Conservation (phyloP, 352 stramenopile genomes). For the Hyaloperonospora arabidopsidis region DNA sequence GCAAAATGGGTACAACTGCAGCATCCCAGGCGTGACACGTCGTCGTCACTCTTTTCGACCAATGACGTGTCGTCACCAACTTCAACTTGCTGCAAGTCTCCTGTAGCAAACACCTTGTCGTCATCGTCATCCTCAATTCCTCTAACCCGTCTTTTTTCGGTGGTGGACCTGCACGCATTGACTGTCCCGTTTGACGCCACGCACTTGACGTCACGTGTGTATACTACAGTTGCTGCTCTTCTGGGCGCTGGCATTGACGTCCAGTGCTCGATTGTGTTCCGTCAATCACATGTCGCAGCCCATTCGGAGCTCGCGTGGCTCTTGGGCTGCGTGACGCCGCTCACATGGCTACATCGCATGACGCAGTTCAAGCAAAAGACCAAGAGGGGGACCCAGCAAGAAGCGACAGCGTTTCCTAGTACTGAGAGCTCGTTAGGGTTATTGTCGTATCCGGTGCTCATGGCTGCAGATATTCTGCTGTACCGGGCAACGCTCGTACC, state of each 20-base stretch:
- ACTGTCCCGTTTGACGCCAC: conserved; percentile 93
- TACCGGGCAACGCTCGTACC: conserved; percentile 96
- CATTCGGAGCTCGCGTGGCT: conserved; percentile 97
- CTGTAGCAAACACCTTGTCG: too few species aligned
- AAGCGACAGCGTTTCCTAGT: conserved; percentile 66
- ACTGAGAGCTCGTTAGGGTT: conserved; percentile 86
- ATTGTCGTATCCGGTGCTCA: conserved; percentile 97
- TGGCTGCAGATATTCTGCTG: conserved; percentile 98
- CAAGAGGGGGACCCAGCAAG: too few species aligned
- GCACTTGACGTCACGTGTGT: conserved; percentile 82
- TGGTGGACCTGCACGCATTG: conserved; percentile 97
- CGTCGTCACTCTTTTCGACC: not conserved
- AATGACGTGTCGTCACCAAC: too few species aligned
- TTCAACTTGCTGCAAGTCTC: too few species aligned
- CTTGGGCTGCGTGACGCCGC: conserved; percentile 94
- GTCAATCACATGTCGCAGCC: conserved; percentile 63
- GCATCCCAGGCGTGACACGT: conserved; percentile 25
- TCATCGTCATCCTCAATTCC: conserved; percentile 16
- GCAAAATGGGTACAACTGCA: conserved; percentile 96
- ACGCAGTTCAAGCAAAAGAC: conserved; percentile 99
- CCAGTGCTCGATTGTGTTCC: conserved; percentile 64
- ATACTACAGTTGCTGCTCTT: conserved; percentile 90
- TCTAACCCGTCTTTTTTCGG: conserved; percentile 46
- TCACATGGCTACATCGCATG: conserved; percentile 98
- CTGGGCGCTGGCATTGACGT: conserved; percentile 89